These are phyloP conservation scores for Albugo laibachii DNA, from an alignment of 352 stramenopile species.

Conservation along the genomic window DNA sequence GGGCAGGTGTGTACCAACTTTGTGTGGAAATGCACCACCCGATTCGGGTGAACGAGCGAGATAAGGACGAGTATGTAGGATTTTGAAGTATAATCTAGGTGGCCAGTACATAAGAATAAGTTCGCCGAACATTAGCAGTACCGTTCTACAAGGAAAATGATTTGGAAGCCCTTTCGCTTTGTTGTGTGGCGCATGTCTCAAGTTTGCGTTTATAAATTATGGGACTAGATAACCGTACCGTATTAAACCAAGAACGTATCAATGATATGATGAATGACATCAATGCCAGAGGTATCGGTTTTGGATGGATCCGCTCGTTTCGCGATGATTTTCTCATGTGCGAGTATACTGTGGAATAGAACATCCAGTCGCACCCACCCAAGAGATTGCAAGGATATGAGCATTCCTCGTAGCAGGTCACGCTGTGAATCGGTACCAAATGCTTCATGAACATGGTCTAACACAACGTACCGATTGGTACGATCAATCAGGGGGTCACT, in stretches of 20 bases:
- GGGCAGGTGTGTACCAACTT: constrained; percentile 40
- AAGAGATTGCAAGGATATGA: constrained; percentile 49
- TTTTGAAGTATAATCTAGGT: no score
- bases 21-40: constrained; percentile 40
- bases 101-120: no score
- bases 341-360: constrained; percentile 40
- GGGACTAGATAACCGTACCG: neutral
- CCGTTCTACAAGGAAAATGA: neutral
- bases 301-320: constrained; percentile 41
- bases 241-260: constrained; percentile 37
- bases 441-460: constrained; percentile 43
- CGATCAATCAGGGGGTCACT: neutral
- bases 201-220: no score
- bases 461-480: constrained; percentile 13
- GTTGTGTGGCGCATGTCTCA: constrained; percentile 75
- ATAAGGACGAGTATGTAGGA: no score
- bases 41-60: no score
- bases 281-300: constrained; percentile 31
- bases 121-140: no score
- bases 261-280: constrained; percentile 58
- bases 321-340: constrained; percentile 65
- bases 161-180: constrained; percentile 23
- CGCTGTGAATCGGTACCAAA: constrained; percentile 35
- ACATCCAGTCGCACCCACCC: constrained; percentile 55
- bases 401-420: constrained; percentile 50